Evolutionary conservation across 331 rosid species (phyloP).

Genomic region (Erythrophleum ivorense): DNA sequence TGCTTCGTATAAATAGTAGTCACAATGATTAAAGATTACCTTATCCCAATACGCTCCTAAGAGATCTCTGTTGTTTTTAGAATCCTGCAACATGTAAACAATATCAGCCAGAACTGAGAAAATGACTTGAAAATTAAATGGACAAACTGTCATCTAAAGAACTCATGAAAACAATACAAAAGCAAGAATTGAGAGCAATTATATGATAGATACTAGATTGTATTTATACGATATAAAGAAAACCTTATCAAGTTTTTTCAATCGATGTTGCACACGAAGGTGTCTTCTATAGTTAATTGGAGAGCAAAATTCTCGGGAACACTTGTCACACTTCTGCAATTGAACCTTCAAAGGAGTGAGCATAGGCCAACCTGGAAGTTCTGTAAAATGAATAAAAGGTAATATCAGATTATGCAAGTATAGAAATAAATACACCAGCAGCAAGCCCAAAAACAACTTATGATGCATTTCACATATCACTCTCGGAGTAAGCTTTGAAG

Average conservation of each 20-base stretch:
- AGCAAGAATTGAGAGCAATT: conserved; percentile 9
- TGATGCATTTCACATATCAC: conserved; percentile 7
- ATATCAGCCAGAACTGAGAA: conserved; percentile 34
- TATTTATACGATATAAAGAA: conserved; percentile 29
- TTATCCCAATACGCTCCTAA: conserved; percentile 89
- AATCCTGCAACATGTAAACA: conserved; percentile 66
- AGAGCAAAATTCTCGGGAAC: conserved; percentile 85
- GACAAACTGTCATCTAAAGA: not conserved
- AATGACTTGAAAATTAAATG: not conserved
- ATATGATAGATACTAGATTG: conserved; percentile 20
- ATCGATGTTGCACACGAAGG: conserved; percentile 75
- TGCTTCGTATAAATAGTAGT: conserved; percentile 28
- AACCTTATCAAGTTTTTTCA: conserved; percentile 91
- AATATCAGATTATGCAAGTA: conserved; percentile 32
- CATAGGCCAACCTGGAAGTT: conserved; percentile 87
- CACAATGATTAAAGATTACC: conserved; percentile 53
- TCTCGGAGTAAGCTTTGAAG: conserved; percentile 3
- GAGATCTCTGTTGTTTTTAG: conserved; percentile 65
- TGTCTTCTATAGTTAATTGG: conserved; percentile 91
- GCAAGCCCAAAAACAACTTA: conserved; percentile 13
- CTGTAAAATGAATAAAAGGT: conserved; percentile 46
- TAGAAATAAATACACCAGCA: conserved; percentile 8
- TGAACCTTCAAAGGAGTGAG: conserved; percentile 80
- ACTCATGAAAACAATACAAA: conserved; percentile 8
- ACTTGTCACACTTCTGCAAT: conserved; percentile 88